Evolutionary conservation across 2,329 filamentous ascomycete species (phyloP).

Genomic region (Pyrenophora seminiperda): DNA sequence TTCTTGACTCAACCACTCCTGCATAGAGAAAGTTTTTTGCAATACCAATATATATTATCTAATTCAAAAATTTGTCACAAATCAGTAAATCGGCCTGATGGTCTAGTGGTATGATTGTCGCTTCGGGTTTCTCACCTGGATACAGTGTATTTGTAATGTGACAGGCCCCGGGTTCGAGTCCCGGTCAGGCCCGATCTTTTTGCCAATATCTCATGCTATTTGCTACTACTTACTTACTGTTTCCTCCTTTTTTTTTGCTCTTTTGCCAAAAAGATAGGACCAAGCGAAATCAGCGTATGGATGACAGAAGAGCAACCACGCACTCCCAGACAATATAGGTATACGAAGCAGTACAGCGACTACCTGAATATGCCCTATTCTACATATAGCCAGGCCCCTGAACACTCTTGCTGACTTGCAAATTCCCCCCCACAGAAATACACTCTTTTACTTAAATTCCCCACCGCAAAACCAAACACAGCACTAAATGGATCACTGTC

Average conservation of each 20-base stretch:
- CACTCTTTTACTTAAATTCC: too few species aligned
- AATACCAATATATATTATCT: background rate
- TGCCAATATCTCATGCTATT: background rate
- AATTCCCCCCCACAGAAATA: too few species aligned
- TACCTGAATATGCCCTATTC: too few species aligned
- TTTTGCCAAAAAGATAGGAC: background rate
- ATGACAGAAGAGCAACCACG: too few species aligned
- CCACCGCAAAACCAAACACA: too few species aligned
- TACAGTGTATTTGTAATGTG: conserved; percentile 36
- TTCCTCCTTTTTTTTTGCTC: background rate
- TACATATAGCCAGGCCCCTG: too few species aligned
- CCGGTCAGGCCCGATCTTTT: conserved; percentile 35
- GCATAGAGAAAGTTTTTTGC: background rate
- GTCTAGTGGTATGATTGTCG: conserved; percentile 32
- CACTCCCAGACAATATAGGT: too few species aligned
- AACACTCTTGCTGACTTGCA: too few species aligned
- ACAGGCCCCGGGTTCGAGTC: conserved; percentile 49
- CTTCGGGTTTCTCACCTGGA: conserved; percentile 26
- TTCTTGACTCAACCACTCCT: background rate
- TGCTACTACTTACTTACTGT: background rate
- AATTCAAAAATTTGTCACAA: conserved; percentile 5
- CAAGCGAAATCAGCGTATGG: too few species aligned
- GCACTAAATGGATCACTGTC: too few species aligned
- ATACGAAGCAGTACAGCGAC: too few species aligned
- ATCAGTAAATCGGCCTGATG: conserved; percentile 30